Evolutionary conservation across 495 filamentous ascomycete genomes (phyloP).

Genomic region (Aspergillus baeticus): DNA sequence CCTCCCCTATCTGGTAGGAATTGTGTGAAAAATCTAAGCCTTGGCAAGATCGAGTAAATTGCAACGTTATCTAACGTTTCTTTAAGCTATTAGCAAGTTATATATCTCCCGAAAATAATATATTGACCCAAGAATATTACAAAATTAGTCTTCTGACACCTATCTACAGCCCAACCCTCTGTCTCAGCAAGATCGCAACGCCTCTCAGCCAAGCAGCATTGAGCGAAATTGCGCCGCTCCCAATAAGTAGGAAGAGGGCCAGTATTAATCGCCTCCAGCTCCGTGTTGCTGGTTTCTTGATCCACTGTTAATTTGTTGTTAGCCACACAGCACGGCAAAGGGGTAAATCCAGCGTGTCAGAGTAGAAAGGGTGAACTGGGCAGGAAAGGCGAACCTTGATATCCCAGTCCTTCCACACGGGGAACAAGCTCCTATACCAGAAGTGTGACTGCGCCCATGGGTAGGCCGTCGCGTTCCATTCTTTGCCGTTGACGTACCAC

Average conservation of each 20-base stretch:
- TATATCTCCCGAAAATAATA: too few species aligned
- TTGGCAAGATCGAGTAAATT: too few species aligned
- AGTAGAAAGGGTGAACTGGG: neutral
- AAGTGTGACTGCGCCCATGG: slow-evolving; percentile 40
- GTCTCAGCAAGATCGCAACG: neutral
- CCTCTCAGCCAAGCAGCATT: neutral
- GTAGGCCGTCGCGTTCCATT: slow-evolving; percentile 50
- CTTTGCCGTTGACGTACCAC: slow-evolving; percentile 29
- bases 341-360: too few species aligned
- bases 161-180: neutral
- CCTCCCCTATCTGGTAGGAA: too few species aligned
- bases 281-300: neutral
- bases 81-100: too few species aligned
- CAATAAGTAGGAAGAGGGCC: neutral
- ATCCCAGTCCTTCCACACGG: slow-evolving; percentile 36
- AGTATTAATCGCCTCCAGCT: neutral
- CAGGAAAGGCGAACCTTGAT: slow-evolving; percentile 17
- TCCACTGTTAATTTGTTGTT: neutral
- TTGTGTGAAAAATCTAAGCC: too few species aligned
- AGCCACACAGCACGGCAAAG: too few species aligned
- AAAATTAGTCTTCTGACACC: too few species aligned
- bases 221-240: neutral
- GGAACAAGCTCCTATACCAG: slow-evolving; percentile 35
- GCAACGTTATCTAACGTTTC: too few species aligned
- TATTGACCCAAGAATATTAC: too few species aligned